Conservation (phyloP, 148 eudicot species). For the Chenopodium berlandieri region DNA sequence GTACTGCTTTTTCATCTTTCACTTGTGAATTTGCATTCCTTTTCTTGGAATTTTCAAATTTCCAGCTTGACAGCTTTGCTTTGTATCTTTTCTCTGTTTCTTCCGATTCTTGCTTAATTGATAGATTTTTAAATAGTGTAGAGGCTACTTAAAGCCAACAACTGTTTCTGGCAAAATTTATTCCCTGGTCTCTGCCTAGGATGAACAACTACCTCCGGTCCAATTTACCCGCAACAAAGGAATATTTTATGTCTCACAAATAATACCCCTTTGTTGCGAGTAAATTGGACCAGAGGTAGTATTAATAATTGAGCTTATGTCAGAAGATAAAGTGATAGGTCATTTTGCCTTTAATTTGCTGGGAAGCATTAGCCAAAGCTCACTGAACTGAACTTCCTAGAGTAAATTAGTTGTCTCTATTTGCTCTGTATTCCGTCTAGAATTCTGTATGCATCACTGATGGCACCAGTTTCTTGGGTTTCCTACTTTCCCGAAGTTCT, state of each 20-base stretch:
- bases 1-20: neutral
- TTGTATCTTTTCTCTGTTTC: neutral
- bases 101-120: neutral
- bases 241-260: too few species aligned
- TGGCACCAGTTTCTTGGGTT: slow-evolving; percentile 3
- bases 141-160: neutral
- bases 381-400: neutral
- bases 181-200: neutral
- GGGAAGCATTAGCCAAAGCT: neutral
- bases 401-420: neutral
- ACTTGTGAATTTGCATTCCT: neutral
- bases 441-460: neutral
- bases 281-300: too few species aligned
- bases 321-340: neutral
- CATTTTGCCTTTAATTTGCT: neutral
- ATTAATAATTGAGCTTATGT: too few species aligned
- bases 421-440: neutral
- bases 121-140: neutral
- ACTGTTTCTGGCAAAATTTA: neutral
- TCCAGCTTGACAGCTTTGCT: neutral
- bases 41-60: neutral
- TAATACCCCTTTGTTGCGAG: too few species aligned
- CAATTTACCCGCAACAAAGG: too few species aligned
- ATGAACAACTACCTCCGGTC: too few species aligned
- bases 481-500: neutral